phyloP scores from a whole-genome alignment of 2,329 filamentous ascomycete genomes.

The Claviceps spartinae region DNA sequence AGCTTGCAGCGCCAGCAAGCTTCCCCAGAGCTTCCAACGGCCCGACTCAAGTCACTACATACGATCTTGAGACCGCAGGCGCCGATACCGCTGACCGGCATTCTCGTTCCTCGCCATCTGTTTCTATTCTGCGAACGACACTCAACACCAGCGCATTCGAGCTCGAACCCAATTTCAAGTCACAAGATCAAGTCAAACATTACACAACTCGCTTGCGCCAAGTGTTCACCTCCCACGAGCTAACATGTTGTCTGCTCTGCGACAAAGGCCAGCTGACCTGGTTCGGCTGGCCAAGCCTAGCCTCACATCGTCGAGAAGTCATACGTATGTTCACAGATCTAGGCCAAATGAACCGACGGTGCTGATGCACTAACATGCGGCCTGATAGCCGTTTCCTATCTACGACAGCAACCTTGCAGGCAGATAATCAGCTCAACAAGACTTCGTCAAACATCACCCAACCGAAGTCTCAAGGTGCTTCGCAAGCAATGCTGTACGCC shows the following conservation, averaged over 20 bases:
- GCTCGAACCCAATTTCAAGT: not conserved
- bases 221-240: not conserved
- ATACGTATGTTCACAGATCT: conserved; percentile 7
- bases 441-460: conserved; percentile 79
- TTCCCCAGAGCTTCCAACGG: not conserved
- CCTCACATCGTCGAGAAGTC: conserved; percentile 6
- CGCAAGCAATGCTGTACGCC: conserved; percentile 97
- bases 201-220: not conserved
- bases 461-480: conserved; percentile 94
- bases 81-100: conserved; percentile 17
- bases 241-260: conserved; percentile 11
- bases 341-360: too few relatives aligned
- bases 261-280: conserved; percentile 7
- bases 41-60: conserved; percentile 15
- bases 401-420: conserved; percentile 32
- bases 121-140: not conserved
- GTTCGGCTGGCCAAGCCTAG: conserved; percentile 7
- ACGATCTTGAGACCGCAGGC: conserved; percentile 10
- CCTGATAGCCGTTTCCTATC: conserved; percentile 35
- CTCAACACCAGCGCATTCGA: not conserved
- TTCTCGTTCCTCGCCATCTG: conserved; percentile 4
- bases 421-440: conserved; percentile 59
- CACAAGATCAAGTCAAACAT: not conserved
- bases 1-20: not conserved
- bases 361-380: not conserved